A percentile compares a stretch with the other conserved stretches of the same genome.
Evolutionary conservation across 768 basidiomycete species (phyloP).

Genomic region (Pholiota molesta): DNA sequence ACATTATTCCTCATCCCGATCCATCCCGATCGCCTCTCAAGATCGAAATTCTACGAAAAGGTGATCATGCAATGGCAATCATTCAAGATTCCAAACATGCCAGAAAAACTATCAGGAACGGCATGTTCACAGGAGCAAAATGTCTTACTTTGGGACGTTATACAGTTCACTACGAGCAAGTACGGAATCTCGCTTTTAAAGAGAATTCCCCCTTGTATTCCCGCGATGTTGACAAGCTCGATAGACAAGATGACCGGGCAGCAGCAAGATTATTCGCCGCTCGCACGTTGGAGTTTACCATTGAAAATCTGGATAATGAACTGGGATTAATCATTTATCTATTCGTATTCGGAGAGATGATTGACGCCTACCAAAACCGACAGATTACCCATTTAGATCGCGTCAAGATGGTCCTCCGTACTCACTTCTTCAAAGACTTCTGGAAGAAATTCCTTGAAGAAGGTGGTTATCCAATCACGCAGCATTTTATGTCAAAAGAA

Average conservation of each 20-base stretch:
- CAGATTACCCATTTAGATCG: constrained; percentile 26
- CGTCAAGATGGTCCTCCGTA: constrained; percentile 33
- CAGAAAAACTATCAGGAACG: no score
- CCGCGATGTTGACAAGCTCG: constrained; percentile 37
- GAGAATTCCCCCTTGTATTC: constrained; percentile 21
- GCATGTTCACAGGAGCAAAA: no score
- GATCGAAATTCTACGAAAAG: no score
- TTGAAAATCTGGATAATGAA: constrained; percentile 23
- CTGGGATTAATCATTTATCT: constrained; percentile 34
- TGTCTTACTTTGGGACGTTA: no score
- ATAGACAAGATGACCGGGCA: constrained; percentile 47
- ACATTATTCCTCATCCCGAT: no score
- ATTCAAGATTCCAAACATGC: no score
- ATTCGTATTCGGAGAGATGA: constrained; percentile 39
- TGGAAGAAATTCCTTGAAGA: constrained; percentile 29
- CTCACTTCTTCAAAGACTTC: constrained; percentile 28
- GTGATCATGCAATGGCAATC: no score
- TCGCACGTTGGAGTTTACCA: constrained; percentile 20
- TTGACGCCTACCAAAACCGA: constrained; percentile 40
- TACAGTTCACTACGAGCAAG: no score
- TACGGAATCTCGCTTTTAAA: no score
- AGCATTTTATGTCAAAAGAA: constrained; percentile 36
- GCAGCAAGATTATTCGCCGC: constrained; percentile 39
- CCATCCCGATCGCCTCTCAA: no score
- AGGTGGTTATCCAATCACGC: constrained; percentile 21